Evolutionary conservation across 2,329 filamentous ascomycete genomes (phyloP).

Genomic region (Calonectria fujianensis): DNA sequence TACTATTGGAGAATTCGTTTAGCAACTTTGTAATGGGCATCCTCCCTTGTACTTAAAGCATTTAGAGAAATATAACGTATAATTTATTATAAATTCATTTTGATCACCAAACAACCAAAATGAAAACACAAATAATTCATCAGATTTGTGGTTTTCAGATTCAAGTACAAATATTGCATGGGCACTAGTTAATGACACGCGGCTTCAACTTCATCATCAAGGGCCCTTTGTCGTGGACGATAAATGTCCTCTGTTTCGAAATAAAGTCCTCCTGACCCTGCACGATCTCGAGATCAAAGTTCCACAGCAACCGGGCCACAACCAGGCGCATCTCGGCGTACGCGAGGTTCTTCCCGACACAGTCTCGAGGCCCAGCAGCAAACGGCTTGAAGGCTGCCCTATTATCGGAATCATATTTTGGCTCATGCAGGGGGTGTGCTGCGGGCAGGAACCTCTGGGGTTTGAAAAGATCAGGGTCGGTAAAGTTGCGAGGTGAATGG

Average conservation of each 20-base stretch:
- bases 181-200: neutral
- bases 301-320: neutral
- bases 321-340: constrained; percentile 17
- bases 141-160: neutral
- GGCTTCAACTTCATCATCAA: neutral
- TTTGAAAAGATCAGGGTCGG: neutral
- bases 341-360: constrained; percentile 10
- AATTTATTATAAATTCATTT: too few relatives aligned
- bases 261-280: neutral
- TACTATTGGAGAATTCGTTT: too few relatives aligned
- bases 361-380: constrained; percentile 2
- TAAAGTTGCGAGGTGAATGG: constrained; percentile 12
- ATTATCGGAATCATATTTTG: constrained; percentile 2
- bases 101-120: too few relatives aligned
- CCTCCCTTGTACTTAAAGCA: too few relatives aligned
- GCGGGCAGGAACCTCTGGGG: neutral
- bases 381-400: constrained; percentile 17
- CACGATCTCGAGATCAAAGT: neutral
- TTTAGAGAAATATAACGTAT: too few relatives aligned
- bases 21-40: too few relatives aligned
- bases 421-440: neutral
- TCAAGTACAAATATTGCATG: neutral
- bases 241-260: neutral
- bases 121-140: too few relatives aligned
- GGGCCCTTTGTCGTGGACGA: neutral